phyloP scores from a whole-genome alignment of 805 yeast species.

The Cyberlindnera lachancei region DNA sequence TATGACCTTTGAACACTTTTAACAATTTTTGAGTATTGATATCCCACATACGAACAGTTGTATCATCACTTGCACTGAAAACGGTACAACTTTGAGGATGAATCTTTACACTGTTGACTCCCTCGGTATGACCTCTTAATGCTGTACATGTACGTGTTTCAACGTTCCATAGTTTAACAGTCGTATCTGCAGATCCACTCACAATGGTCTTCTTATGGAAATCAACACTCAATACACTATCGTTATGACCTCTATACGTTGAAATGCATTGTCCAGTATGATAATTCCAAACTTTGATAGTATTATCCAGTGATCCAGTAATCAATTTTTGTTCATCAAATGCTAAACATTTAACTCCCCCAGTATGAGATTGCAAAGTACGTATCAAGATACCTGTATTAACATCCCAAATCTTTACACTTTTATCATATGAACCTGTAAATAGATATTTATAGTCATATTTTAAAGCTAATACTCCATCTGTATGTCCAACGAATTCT shows the following conservation, averaged over 20 bases:
- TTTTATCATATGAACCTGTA: slow-evolving; percentile 89
- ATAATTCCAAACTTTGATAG: slow-evolving; percentile 94
- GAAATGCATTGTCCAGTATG: slow-evolving; percentile 91
- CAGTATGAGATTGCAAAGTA: slow-evolving; percentile 80
- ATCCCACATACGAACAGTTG: slow-evolving; percentile 94
- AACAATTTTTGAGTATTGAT: slow-evolving; percentile 71
- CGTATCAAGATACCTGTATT: slow-evolving; percentile 69
- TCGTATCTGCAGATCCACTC: slow-evolving; percentile 87
- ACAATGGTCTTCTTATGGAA: slow-evolving; percentile 76
- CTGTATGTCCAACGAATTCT: slow-evolving; percentile 74
- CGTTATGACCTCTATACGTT: slow-evolving; percentile 88
- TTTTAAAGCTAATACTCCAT: slow-evolving; percentile 83
- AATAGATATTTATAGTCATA: slow-evolving; percentile 73
- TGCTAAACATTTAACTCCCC: slow-evolving; percentile 77
- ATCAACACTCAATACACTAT: slow-evolving; percentile 79
- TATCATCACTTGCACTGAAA: slow-evolving; percentile 86
- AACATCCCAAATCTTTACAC: slow-evolving; percentile 90
- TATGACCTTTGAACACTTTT: slow-evolving; percentile 76
- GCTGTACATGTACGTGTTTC: slow-evolving; percentile 90
- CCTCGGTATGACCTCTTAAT: slow-evolving; percentile 84
- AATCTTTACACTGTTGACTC: slow-evolving; percentile 86
- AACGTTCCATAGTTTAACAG: slow-evolving; percentile 95
- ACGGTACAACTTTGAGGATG: slow-evolving; percentile 73
- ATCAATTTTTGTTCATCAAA: slow-evolving; percentile 87
- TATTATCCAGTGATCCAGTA: slow-evolving; percentile 86